A percentile compares a stretch with the other conserved stretches of the same genome.
Conservation (phyloP, 1,284 basidiomycete genomes). For the Cutaneotrichosporon sp. region DNA sequence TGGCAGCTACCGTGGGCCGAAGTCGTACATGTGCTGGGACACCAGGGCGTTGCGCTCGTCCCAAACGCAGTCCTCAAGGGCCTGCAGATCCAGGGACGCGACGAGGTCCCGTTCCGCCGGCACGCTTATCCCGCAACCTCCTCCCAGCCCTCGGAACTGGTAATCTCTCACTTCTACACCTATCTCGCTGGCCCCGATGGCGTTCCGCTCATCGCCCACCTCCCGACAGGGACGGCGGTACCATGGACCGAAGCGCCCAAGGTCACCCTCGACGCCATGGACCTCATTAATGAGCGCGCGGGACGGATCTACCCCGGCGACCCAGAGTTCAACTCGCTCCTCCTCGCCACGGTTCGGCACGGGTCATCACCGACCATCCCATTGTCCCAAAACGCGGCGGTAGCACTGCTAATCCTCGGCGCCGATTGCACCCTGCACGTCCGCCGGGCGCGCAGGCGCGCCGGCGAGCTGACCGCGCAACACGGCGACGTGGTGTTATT, state of each 20-base stretch:
- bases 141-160: slow-evolving; percentile 23
- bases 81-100: slow-evolving; percentile 25
- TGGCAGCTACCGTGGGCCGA: slow-evolving; percentile 31
- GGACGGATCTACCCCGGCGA: slow-evolving; percentile 36
- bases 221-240: slow-evolving; percentile 28
- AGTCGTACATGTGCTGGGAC: slow-evolving; percentile 34
- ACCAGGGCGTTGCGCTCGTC: slow-evolving; percentile 21
- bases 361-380: slow-evolving; percentile 19
- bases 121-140: slow-evolving; percentile 19
- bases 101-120: slow-evolving; percentile 29
- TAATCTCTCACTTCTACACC: slow-evolving; percentile 45
- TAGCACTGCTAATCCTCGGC: slow-evolving; percentile 35
- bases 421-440: slow-evolving; percentile 28
- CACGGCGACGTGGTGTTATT: slow-evolving; percentile 46
- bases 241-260: slow-evolving; percentile 29
- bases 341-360: slow-evolving; percentile 37
- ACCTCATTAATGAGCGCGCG: slow-evolving; percentile 40
- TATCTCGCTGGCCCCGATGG: slow-evolving; percentile 30
- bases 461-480: slow-evolving; percentile 34
- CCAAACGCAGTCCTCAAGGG: slow-evolving; percentile 16
- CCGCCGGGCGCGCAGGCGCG: slow-evolving; percentile 12
- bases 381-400: slow-evolving; percentile 18
- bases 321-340: slow-evolving; percentile 43
- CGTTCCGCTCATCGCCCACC: slow-evolving; percentile 22
- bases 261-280: slow-evolving; percentile 27